Conservation (phyloP, 176 grass and related monocot genomes). For the Alloteropsis semialata region DNA sequence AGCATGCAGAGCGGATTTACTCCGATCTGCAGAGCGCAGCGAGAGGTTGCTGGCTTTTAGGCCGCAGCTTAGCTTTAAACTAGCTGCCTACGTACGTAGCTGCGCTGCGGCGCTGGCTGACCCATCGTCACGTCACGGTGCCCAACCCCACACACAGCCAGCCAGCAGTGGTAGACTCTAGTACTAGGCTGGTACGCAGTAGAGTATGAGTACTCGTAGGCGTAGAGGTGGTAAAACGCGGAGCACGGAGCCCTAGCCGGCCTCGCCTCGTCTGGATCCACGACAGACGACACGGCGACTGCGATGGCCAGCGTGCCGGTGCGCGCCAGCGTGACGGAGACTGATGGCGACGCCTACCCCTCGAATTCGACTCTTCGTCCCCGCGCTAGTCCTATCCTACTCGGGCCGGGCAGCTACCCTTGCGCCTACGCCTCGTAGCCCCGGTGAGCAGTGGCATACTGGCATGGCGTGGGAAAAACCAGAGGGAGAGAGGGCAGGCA, state of each 20-base stretch:
- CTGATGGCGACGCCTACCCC: background rate
- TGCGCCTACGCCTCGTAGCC: too few species aligned
- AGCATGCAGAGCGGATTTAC: background rate
- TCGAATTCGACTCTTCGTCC: background rate
- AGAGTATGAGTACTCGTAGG: too few species aligned
- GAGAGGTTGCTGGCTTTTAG: background rate
- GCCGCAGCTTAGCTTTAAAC: background rate
- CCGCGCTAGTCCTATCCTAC: slow-evolving; percentile 1
- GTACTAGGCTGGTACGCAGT: too few species aligned
- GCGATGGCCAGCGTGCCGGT: too few species aligned
- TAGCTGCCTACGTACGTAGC: too few species aligned
- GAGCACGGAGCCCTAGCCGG: too few species aligned
- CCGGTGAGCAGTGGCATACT: too few species aligned
- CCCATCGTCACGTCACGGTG: background rate
- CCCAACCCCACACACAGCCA: background rate
- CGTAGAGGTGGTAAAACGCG: too few species aligned
- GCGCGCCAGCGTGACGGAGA: background rate
- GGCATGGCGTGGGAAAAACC: too few species aligned
- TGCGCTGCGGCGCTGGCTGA: background rate
- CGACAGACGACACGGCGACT: too few species aligned
- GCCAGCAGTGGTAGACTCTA: background rate
- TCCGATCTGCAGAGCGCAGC: background rate
- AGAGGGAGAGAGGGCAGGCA: too few species aligned
- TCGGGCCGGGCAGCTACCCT: background rate
- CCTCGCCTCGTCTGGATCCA: background rate